Evolutionary conservation across 805 yeast genomes (phyloP).

Genomic region (Jamesozyma piceae): DNA sequence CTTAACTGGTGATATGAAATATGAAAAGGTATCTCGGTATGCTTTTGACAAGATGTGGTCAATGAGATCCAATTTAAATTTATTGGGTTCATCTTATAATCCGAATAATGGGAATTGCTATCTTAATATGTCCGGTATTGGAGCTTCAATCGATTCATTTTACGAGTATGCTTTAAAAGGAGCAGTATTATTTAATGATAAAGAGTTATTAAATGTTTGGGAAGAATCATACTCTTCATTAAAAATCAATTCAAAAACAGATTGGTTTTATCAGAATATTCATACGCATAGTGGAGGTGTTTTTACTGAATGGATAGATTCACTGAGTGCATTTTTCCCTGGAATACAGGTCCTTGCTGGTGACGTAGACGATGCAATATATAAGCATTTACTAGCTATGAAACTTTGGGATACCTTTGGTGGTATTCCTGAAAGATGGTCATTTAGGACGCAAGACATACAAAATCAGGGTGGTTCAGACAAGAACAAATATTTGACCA

Average conservation of each 20-base stretch:
- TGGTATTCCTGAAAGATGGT: constrained; percentile 87
- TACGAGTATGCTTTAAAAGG: constrained; percentile 82
- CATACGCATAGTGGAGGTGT: constrained; percentile 43
- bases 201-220: constrained; percentile 47
- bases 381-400: constrained; percentile 50
- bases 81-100: constrained; percentile 72
- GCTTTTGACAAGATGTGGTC: constrained; percentile 70
- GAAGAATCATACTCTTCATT: constrained; percentile 49
- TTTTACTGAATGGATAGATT: constrained; percentile 67
- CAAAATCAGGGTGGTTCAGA: not conserved
- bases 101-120: constrained; percentile 47
- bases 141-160: constrained; percentile 87
- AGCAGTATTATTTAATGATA: constrained; percentile 61
- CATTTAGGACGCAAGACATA: constrained; percentile 20
- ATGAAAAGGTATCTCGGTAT: constrained; percentile 49
- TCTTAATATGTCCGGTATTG: constrained; percentile 63
- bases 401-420: constrained; percentile 77
- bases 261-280: constrained; percentile 50
- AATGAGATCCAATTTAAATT: constrained; percentile 47
- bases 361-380: constrained; percentile 54
- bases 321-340: constrained; percentile 81
- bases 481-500: not conserved
- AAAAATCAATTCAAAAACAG: constrained; percentile 40
- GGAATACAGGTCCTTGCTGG: constrained; percentile 78
- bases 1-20: constrained; percentile 64